Conservation (phyloP, 192 early-diverging fungal genomes). For the Coemansia sp. region DNA sequence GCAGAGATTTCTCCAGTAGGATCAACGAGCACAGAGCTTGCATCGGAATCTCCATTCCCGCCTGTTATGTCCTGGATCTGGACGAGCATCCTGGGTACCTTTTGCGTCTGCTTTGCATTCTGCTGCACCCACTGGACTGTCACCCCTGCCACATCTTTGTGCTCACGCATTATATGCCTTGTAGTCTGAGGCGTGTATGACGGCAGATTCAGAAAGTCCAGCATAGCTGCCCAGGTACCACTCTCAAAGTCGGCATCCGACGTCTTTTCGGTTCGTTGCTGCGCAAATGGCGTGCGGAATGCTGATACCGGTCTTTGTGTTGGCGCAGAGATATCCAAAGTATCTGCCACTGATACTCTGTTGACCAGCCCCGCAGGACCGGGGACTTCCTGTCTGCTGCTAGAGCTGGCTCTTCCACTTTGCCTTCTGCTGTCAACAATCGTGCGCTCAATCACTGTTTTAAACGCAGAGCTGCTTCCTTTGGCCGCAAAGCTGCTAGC, state of each 20-base stretch:
- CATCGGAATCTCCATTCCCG: conserved; percentile 26
- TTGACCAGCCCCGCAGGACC: conserved; percentile 34
- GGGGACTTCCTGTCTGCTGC: conserved; percentile 23
- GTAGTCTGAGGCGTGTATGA: conserved; percentile 28
- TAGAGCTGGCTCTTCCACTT: not conserved
- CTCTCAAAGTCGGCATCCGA: conserved; percentile 38
- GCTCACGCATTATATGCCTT: conserved; percentile 4
- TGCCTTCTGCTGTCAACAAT: conserved; percentile 17
- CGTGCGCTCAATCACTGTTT: conserved; percentile 4
- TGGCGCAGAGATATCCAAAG: not conserved
- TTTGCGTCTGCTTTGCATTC: conserved; percentile 14
- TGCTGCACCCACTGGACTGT: conserved; percentile 32
- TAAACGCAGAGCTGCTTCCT: not conserved
- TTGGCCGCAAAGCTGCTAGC: not conserved
- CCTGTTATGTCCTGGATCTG: conserved; percentile 36
- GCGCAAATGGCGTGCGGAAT: conserved; percentile 29
- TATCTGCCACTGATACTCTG: not conserved
- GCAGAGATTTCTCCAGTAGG: conserved; percentile 46
- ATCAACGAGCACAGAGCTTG: conserved; percentile 34
- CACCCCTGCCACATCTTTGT: conserved; percentile 8
- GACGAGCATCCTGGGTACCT: conserved; percentile 34
- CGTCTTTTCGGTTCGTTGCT: conserved; percentile 9
- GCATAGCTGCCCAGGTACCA: conserved; percentile 47
- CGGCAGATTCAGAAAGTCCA: conserved; percentile 30
- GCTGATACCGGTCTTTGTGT: conserved; percentile 29